Evolutionary conservation across 495 filamentous ascomycete species (phyloP), one percentile per base, ranked within the genome.

Genomic region (Neurospora sp.): DNA sequence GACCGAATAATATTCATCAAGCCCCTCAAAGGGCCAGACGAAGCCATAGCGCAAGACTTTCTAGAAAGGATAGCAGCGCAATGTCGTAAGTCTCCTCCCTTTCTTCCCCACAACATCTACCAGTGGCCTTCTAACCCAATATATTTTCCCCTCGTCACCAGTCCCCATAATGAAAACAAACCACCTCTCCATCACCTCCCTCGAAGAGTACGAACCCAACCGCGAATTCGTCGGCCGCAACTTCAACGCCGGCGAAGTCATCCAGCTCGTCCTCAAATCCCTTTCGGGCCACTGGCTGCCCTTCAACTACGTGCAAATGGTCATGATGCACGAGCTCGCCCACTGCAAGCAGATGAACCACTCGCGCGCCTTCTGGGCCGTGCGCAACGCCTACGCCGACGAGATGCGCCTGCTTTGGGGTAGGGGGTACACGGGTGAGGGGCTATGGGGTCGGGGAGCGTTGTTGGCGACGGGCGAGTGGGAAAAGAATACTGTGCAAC

Each of bases 311-410:
- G 91, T 95, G 18, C 90, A 93, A 82, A 93, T 94, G 89, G 91
- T 94, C 40, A 94, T 94, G 91, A 91, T 93, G 88, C 91, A 93
- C 76, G 87, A 89, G 84, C 81, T 95, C 20, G 92, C 93, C 20
- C 92, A 95, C 76, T 91, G 89, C 81, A 89, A 92, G 79, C 89
- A 94, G 75, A 95, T 95, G 93, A 94, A 94, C 76, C 92, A 95
- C 74, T 88, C 86, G 2, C 81, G 84, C 65, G 86, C 84, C 4
- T 94, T 94, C 78, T 94, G 92, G 92, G 85, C 85, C 31, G 89
- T 92, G 18, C 80, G 91, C 39, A 90, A 93, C 77, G 76, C 81
- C 69, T 93, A 89, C 77, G 89, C 91, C 12, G 83, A 80, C 39
- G 85, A 92, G 41, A 87, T 95, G 85, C 83, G 86, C 68, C 83